Conservation (phyloP, 2,329 filamentous ascomycete species). For the Pseudogymnoascus sp. region DNA sequence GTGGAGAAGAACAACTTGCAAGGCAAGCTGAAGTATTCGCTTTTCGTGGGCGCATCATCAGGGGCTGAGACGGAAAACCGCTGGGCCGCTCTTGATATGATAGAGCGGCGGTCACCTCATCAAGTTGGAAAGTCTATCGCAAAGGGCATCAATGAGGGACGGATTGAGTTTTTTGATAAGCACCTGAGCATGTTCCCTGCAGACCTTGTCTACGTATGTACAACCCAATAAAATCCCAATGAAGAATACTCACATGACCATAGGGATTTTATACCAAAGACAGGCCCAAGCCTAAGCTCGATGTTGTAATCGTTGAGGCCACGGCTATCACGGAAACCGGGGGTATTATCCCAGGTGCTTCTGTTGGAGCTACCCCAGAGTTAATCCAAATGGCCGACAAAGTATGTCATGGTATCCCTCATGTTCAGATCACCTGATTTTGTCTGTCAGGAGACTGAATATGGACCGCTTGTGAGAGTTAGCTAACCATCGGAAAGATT, state of each 20-base stretch:
- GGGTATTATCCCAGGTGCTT: conserved; percentile 79
- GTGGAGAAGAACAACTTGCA: conserved; percentile 81
- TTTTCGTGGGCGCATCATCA: conserved; percentile 85
- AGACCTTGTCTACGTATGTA: conserved; percentile 61
- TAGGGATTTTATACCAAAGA: conserved; percentile 78
- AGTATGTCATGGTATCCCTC: conserved; percentile 30
- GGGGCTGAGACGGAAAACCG: conserved; percentile 82
- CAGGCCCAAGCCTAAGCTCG: conserved; percentile 61
- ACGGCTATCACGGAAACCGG: conserved; percentile 82
- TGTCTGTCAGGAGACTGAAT: background rate
- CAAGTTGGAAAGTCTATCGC: conserved; percentile 87
- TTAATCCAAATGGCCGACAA: conserved; percentile 88
- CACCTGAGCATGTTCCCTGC: conserved; percentile 88
- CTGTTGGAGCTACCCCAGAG: conserved; percentile 77
- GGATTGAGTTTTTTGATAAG: conserved; percentile 91
- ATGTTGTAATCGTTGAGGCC: conserved; percentile 79
- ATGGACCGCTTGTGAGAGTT: background rate
- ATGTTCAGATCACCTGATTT: background rate
- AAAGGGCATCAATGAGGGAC: conserved; percentile 81
- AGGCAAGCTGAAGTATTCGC: conserved; percentile 74
- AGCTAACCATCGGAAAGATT: conserved; percentile 40
- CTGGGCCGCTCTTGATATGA: conserved; percentile 88
- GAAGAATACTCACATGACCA: conserved; percentile 12
- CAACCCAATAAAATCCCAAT: background rate
- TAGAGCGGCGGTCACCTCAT: conserved; percentile 74